Conservation (phyloP, 1,139 yeast genomes). For the Diutina siamensis region DNA sequence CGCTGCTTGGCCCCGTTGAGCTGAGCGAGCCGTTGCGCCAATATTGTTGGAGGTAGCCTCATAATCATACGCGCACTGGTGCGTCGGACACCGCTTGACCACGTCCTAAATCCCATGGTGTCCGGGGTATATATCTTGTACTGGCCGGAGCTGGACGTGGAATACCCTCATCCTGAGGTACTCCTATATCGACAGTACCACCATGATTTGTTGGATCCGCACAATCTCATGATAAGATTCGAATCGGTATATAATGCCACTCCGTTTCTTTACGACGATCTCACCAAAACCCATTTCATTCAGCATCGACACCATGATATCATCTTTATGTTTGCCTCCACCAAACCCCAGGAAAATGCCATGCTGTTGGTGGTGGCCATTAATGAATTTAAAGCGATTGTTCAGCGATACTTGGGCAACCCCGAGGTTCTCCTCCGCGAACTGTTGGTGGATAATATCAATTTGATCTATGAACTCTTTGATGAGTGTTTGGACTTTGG, state of each 20-base stretch:
- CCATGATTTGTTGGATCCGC: slow-evolving; percentile 20
- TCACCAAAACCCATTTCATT: slow-evolving; percentile 22
- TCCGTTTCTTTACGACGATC: slow-evolving; percentile 21
- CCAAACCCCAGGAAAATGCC: slow-evolving; percentile 20
- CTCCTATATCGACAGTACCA: slow-evolving; percentile 27
- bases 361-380: slow-evolving; percentile 32
- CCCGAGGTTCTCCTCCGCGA: slow-evolving; percentile 15
- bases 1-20: not conserved
- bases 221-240: slow-evolving; percentile 17
- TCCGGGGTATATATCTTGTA: slow-evolving; percentile 28
- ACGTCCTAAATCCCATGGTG: slow-evolving; percentile 16
- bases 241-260: slow-evolving; percentile 18
- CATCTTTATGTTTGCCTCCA: slow-evolving; percentile 21
- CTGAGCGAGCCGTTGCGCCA: not conserved
- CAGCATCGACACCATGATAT: slow-evolving; percentile 19
- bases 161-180: slow-evolving; percentile 22
- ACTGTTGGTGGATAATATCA: slow-evolving; percentile 26
- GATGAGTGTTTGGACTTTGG: slow-evolving; percentile 40
- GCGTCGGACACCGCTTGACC: not conserved
- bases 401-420: slow-evolving; percentile 18
- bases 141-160: slow-evolving; percentile 21
- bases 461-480: slow-evolving; percentile 28
- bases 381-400: slow-evolving; percentile 20
- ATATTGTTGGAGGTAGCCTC: not conserved
- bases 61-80: not conserved